Evolutionary conservation across 257 asterid genomes (phyloP), one percentile per base, ranked within the genome.

Genomic region (Buddleja alternifolia): DNA sequence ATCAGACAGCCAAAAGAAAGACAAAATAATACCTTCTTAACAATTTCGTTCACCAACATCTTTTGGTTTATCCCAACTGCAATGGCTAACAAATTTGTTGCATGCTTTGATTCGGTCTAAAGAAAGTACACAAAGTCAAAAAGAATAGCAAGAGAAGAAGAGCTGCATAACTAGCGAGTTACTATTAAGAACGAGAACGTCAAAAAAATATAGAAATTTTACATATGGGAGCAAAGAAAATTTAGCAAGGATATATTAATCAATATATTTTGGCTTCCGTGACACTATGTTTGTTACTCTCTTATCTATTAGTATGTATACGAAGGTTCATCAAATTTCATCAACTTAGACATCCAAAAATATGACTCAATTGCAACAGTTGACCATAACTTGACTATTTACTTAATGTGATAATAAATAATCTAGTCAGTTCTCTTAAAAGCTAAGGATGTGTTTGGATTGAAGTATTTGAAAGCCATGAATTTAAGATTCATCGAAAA

Each of bases 41-140:
- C 93, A 57, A 90, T 83, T 74, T 83, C 47, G 66, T 84, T 75
- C 67, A 87, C 96, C 67, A 81, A 14, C 65, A 72, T 73, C 62
- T 88, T 90, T 78, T 93, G 99, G 73, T 81, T 85, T 74, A 90
- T 81, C 70, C 99, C 99, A 62, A 82, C 96, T 25, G 97, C 86
- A 66, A 93, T 61, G 34, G 97, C 97, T 81, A 93, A 75, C 80
- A 93, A 71, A 76, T 79, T 79, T 3, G 37, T 65, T 20, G 90
- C 69, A 47, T 42, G 62, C 44, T 72, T 81, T 36, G 75, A 10
- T 60, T 79, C 67, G 51, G 63, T 81, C 97, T 88, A 24, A 63
- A 77, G 24, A 25, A 71, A 3, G 47, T 50, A 32, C 34, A 46
- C 16, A 66, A 41, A 21, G 6, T 45, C 19, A 40, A 42, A 60